phyloP scores from a whole-genome alignment of 2,329 filamentous ascomycete genomes.

The Colletotrichum destructivum region DNA sequence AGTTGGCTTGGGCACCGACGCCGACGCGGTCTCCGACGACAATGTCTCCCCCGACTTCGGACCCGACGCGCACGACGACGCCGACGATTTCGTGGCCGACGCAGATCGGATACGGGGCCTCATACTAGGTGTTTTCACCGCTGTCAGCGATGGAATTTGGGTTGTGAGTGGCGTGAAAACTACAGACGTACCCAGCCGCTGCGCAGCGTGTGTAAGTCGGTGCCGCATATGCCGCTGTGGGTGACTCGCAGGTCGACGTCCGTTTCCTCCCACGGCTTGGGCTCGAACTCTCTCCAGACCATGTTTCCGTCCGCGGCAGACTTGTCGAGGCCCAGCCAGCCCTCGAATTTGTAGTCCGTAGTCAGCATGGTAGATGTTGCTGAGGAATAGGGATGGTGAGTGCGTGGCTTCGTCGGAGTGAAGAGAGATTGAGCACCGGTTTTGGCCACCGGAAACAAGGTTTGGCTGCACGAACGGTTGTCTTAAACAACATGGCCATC shows the following conservation, averaged over 20 bases:
- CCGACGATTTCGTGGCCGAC: constrained; percentile 62
- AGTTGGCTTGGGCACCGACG: constrained; percentile 69
- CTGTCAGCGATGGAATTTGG: too few relatives aligned
- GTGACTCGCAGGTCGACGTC: constrained; percentile 77
- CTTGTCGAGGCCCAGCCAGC: constrained; percentile 63
- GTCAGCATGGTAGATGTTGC: constrained; percentile 43
- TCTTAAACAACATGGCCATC: too few relatives aligned
- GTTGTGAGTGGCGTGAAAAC: too few relatives aligned
- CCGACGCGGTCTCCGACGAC: constrained; percentile 72
- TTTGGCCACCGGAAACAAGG: too few relatives aligned
- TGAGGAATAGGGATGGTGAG: too few relatives aligned
- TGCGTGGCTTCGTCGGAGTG: too few relatives aligned
- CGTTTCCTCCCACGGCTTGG: constrained; percentile 75
- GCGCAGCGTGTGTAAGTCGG: constrained; percentile 71
- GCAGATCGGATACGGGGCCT: constrained; percentile 41
- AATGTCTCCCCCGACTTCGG: constrained; percentile 59
- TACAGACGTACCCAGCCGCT: constrained; percentile 61
- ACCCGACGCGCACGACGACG: constrained; percentile 59
- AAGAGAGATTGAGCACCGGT: too few relatives aligned
- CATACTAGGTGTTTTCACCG: too few relatives aligned
- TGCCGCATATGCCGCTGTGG: constrained; percentile 77
- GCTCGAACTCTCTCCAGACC: constrained; percentile 70
- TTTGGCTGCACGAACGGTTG: too few relatives aligned
- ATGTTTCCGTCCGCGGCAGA: constrained; percentile 65
- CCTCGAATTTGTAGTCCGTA: constrained; percentile 64